Evolutionary conservation across 129 eudicot genomes (phyloP), one percentile per base, ranked within the genome.

Genomic region (Helichrysum umbraculigerum): DNA sequence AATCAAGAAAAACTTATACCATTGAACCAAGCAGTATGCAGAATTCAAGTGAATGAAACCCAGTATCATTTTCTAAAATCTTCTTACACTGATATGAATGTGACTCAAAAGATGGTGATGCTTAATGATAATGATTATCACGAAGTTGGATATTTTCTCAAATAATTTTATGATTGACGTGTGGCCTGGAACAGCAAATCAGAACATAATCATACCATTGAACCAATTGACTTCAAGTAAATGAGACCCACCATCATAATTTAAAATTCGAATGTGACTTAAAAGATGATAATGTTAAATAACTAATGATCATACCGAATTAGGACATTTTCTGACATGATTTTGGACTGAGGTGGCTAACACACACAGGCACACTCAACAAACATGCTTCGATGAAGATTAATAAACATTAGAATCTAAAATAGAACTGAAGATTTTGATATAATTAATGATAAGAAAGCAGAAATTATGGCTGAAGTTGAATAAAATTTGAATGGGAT

Each of bases 231-330:
- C 10, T 7, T 10, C 51, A 42, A 42, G 51, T 75, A 71, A 32
- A 52, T 54, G 50, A 62, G 47, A 63, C 79, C 78, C 72, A n/a
- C 72, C 47, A 66, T 37, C 42, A 37, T 37, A 63, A 44, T 60
- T 44, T 42, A 75, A 75, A 57, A 52, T 44, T 50, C 63, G n/a
- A 57, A 76, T 34, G 20, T 22, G 37, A 22, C 75, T 22, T 7
- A 21, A 8, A 76, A 66, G 25, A 54, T 37, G 41, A 56, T 22
- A 68, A 34, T 25, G 42, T 76, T 35, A 76, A 66, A 62, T 75
- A 41, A 19, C 51, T 42, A 21, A 30, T 42, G 11, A 28, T 2
- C 16, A 42, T 42, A 42, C 10, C 11, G 51, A 42, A 11, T 12
- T 42, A 10, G 34, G 16, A 29, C 21, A 30, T 61, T 60, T 16